Base-by-base conservation (phyloP, 352 stramenopile species). In the Pythium biforme region DNA sequence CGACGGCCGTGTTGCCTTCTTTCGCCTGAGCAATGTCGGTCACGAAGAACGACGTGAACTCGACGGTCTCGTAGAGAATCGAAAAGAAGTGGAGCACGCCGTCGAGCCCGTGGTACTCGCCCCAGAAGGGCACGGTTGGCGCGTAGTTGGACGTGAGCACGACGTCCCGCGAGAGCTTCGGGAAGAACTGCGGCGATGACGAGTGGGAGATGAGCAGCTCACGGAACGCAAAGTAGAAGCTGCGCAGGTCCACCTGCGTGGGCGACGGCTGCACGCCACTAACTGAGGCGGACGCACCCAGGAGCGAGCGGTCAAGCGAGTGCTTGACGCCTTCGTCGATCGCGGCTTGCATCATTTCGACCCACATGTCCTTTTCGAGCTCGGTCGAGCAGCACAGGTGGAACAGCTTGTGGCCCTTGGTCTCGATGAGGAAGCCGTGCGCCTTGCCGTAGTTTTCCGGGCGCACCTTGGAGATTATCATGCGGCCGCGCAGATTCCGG, bases 351-450 rank as follows among this genome's bases (percentile, higher is more conserved):
- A 95, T 95, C 87, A 95, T 95, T 66, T 95, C 87, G 52, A 95
- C 79, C 87, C 87, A 95, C 87, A 94, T 95, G 55, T 95, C 87
- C 55, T 95, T 95, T 67, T 95, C 87, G 26, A 95, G 66, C 61
- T 94, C 87, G 9, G 85, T 94, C 8, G 85, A 66, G 66, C 87
- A 95, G 69, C 87, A 95, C 34, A 95, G 56, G 55, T 95, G 87
- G 64, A 95, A 95, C 54, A 88, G 79, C 63, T 95, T 95, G 75
- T 95, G 87, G 22, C 85, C 82, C 56, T 87, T 80, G n/a, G 85
- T 95, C 70, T 95, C 85, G 27, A 95, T 81, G 27, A 94, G 68
- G 53, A 95, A 95, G 4, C 87, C 87, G 57, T 95, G 87, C 17
- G 87, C 87, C 59, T 95, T 95, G 67, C 85, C 85, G 55, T 95